A percentile compares a stretch with the other conserved stretches of the same genome.
Conservation (phyloP, 2,329 filamentous ascomycete genomes). For the Fusarium euwallaceae region DNA sequence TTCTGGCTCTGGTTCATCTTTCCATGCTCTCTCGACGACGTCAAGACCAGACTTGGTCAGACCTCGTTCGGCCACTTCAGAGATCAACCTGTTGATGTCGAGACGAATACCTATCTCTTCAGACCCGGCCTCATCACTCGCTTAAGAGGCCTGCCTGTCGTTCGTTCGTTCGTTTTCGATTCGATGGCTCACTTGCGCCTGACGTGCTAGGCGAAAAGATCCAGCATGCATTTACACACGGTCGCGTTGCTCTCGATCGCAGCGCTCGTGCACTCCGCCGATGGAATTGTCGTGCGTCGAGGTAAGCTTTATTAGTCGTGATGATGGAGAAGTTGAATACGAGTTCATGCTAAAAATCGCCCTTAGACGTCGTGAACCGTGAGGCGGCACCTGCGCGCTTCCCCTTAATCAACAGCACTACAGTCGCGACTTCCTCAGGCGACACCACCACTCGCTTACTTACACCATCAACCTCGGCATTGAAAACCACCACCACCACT, state of each 20-base stretch:
- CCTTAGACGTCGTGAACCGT: constrained; percentile 21
- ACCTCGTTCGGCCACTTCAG: constrained; percentile 4
- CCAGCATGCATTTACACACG: constrained; percentile 38
- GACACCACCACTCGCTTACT: constrained; percentile 28
- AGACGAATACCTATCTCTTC: neutral
- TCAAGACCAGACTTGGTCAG: constrained; percentile 9
- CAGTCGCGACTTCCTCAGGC: constrained; percentile 18
- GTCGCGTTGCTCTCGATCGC: constrained; percentile 35
- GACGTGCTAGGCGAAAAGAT: constrained; percentile 5
- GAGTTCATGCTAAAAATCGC: constrained; percentile 15
- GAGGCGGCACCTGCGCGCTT: constrained; percentile 22
- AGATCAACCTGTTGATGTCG: constrained; percentile 12
- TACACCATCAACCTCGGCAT: constrained; percentile 4
- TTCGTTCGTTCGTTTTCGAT: constrained; percentile 1
- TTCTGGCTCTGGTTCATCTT: constrained; percentile 1
- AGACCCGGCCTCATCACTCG: constrained; percentile 34
- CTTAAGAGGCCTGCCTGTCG: constrained; percentile 23
- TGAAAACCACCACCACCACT: neutral
- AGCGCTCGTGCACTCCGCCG: constrained; percentile 29
- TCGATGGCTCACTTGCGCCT: constrained; percentile 22
- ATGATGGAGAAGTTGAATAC: neutral
- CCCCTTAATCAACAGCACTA: constrained; percentile 30
- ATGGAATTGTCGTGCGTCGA: constrained; percentile 32
- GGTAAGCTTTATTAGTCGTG: constrained; percentile 25
- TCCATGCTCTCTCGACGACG: constrained; percentile 10